These are phyloP conservation scores for Yarrowia sp. DNA, from an alignment of 805 yeast genomes.

Conservation along the genomic window DNA sequence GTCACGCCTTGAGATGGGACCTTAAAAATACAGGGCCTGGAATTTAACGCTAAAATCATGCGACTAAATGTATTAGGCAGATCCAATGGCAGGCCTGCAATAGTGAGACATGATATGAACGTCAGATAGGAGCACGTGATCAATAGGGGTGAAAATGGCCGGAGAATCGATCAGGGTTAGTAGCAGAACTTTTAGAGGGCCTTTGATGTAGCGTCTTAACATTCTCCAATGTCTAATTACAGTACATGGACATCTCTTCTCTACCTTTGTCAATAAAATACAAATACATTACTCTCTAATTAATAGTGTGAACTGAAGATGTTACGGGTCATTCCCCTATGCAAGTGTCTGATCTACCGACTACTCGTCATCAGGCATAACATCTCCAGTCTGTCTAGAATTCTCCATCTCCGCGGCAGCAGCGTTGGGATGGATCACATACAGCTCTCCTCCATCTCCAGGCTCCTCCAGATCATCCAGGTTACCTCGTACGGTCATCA, in stretches of 20 bases:
- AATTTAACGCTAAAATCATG: neutral
- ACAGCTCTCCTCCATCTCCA: slow-evolving; percentile 41
- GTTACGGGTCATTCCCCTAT: neutral
- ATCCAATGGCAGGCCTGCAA: slow-evolving; percentile 6
- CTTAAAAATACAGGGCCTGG: too few species aligned
- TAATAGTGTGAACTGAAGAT: slow-evolving; percentile 1
- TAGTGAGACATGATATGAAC: neutral
- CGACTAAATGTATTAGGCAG: neutral
- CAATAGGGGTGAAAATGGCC: too few species aligned
- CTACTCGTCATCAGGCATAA: slow-evolving; percentile 36
- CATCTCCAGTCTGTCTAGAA: slow-evolving; percentile 15
- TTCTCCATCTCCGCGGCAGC: slow-evolving; percentile 37
- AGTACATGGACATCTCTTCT: too few species aligned
- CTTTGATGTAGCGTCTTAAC: too few species aligned
- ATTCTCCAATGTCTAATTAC: too few species aligned
- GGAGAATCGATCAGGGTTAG: too few species aligned
- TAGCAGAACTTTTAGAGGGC: too few species aligned
- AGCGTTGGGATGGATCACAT: slow-evolving; percentile 51
- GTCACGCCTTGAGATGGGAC: too few species aligned
- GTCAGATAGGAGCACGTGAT: too few species aligned
- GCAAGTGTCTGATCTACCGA: neutral
- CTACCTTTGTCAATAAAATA: neutral
- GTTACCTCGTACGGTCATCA: slow-evolving; percentile 69
- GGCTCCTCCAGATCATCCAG: slow-evolving; percentile 46
- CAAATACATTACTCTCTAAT: slow-evolving; percentile 27